Evolutionary conservation across 1,284 basidiomycete genomes (phyloP), one percentile per base, ranked within the genome.

Genomic region (Xerocomus cyaneibrunnescens): DNA sequence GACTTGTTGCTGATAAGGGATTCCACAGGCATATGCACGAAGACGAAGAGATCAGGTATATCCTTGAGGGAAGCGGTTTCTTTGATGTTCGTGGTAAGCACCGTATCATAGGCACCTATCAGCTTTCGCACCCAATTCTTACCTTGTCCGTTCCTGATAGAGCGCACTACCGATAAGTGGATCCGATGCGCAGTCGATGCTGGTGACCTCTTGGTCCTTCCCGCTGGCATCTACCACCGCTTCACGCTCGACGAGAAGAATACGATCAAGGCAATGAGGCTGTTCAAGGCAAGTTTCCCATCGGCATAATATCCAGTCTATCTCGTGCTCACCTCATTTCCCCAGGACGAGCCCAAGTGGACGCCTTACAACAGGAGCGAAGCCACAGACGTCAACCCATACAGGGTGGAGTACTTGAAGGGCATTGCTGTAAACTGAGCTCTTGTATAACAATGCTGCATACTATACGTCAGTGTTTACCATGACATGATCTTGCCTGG

Each of bases 31-130:
- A 94, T 61, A 78, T 94, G 73, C 92, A 94, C 61, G 91, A 94
- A 69, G 92, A 94, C 60, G 92, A 94, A 68, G 92, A 94, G 72
- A 94, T 94, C 60, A 78, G 92, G 16, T 96, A 89, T 66, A 85
- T 94, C 57, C 76, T 90, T 36, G 77, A 79, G 1, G 93, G 92
- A 7, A 84, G 81, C 40, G 92, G 92, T 0, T 96, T 84, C 75
- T 95, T 94, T 62, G 92, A 94, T 57, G 79, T 93, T 28, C 79
- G 89, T 54, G 86, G 88, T 87, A 54, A 55, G 80, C 13, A 23
- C 35, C 28, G 1, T 32, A n/a, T n/a, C n/a, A 12, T n/a, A 1
- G 16, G 13, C 4, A 25, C 4, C 10, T 7, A 7, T 13, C 19
- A 19, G 14, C 30, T 16, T n/a, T 27, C 7, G 2, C 23, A 13